phyloP scores from a whole-genome alignment of 192 early-diverging fungal species.

The Podochytrium sp. region DNA sequence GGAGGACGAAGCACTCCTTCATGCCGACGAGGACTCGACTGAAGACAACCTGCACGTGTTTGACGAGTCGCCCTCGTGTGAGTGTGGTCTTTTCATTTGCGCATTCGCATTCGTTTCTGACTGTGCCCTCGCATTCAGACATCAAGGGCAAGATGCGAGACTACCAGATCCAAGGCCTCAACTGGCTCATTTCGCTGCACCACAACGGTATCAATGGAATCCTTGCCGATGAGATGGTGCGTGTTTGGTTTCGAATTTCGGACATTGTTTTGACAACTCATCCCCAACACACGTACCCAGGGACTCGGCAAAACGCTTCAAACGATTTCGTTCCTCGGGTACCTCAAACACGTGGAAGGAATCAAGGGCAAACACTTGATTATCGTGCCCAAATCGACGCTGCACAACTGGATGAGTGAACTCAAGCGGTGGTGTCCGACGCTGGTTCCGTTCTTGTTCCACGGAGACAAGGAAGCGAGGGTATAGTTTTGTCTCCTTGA shows the following conservation, averaged over 20 bases:
- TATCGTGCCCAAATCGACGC: slow-evolving; percentile 94
- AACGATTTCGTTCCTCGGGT: slow-evolving; percentile 95
- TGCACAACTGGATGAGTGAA: slow-evolving; percentile 96
- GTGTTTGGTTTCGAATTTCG: neutral
- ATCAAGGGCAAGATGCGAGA: slow-evolving; percentile 93
- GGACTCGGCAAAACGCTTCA: slow-evolving; percentile 97
- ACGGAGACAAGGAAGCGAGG: slow-evolving; percentile 85
- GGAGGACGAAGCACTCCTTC: slow-evolving; percentile 92
- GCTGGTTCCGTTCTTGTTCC: slow-evolving; percentile 84
- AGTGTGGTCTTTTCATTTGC: neutral
- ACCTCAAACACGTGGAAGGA: slow-evolving; percentile 81
- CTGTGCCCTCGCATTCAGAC: slow-evolving; percentile 47
- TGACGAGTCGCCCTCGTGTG: slow-evolving; percentile 88
- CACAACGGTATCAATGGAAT: slow-evolving; percentile 99
- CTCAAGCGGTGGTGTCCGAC: slow-evolving; percentile 92
- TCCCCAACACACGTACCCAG: slow-evolving; percentile 40
- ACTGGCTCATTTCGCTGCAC: slow-evolving; percentile 96
- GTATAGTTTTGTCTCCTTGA: slow-evolving; percentile 48
- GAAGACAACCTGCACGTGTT: slow-evolving; percentile 66
- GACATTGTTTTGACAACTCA: neutral
- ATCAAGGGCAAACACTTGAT: slow-evolving; percentile 89
- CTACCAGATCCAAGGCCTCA: slow-evolving; percentile 96
- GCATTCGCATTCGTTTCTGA: neutral
- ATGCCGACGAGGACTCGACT: slow-evolving; percentile 63
- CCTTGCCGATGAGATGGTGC: slow-evolving; percentile 96